These are phyloP conservation scores for Symbiodinium natans DNA, from an alignment of 73 alveolate genomes.

Conservation along the genomic window DNA sequence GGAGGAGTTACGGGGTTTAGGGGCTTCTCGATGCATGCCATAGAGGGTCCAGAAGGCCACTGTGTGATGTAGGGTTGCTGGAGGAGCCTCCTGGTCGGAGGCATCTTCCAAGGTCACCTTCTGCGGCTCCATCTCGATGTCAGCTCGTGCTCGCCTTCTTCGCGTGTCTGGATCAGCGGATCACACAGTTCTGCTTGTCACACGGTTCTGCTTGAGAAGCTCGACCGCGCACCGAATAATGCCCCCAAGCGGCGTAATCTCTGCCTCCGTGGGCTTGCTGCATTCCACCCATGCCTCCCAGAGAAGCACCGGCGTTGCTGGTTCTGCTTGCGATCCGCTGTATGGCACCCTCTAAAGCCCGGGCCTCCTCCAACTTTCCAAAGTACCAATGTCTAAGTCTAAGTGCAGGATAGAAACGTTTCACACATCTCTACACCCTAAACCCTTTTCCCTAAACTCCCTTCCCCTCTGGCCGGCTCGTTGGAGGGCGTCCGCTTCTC, in stretches of 20 bases:
- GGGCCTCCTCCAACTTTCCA: neutral
- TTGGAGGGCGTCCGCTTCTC: neutral
- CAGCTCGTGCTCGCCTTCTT: neutral
- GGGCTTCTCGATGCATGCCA: no score
- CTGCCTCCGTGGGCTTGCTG: neutral
- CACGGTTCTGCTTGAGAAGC: neutral
- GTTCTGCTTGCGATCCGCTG: neutral
- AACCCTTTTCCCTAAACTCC: no score
- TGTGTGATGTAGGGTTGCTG: no score
- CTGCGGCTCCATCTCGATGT: slow-evolving; percentile 50
- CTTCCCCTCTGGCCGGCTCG: neutral
- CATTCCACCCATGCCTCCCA: slow-evolving; percentile 53
- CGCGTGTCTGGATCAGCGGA: neutral
- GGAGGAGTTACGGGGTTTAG: no score
- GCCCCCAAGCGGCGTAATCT: neutral
- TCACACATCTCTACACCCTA: no score
- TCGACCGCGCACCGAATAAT: no score
- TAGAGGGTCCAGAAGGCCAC: no score
- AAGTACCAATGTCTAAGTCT: neutral
- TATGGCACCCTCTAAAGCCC: neutral
- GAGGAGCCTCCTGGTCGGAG: neutral
- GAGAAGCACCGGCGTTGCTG: neutral
- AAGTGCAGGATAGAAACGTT: no score
- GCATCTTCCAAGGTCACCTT: slow-evolving; percentile 38
- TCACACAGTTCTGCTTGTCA: neutral